Conservation (phyloP, 495 filamentous ascomycete genomes). For the Penicillium desertorum region DNA sequence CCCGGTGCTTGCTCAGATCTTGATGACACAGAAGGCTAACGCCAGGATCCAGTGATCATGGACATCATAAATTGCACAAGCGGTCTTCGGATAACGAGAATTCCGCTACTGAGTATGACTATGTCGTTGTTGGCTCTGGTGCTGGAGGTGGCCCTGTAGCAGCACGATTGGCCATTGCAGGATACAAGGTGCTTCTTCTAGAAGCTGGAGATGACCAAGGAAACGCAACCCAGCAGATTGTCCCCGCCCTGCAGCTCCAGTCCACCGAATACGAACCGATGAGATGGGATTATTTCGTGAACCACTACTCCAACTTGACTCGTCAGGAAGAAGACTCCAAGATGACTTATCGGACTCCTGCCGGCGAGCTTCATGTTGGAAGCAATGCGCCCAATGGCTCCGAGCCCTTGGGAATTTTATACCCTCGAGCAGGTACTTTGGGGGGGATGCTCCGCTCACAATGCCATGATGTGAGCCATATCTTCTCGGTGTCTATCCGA, state of each 20-base stretch:
- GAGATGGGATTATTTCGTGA: conserved; percentile 48
- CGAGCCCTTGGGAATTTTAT: conserved; percentile 39
- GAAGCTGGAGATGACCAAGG: conserved; percentile 63
- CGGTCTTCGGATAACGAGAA: conserved; percentile 9
- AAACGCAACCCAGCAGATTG: conserved; percentile 33
- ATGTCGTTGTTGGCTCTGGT: conserved; percentile 63
- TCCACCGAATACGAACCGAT: conserved; percentile 43
- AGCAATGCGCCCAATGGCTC: conserved; percentile 35
- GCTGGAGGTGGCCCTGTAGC: conserved; percentile 63
- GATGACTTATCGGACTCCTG: conserved; percentile 39
- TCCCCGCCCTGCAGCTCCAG: conserved; percentile 39
- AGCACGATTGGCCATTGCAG: conserved; percentile 57
- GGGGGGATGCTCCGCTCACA: conserved; percentile 48
- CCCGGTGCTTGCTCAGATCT: neutral
- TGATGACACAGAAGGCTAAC: conserved; percentile 5
- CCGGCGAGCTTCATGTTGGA: conserved; percentile 37
- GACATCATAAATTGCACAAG: conserved; percentile 13
- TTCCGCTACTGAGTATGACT: conserved; percentile 49
- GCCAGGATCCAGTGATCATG: neutral
- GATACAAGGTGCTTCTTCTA: conserved; percentile 56
- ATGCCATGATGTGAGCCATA: conserved; percentile 43
- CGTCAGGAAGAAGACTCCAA: conserved; percentile 44
- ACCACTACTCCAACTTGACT: conserved; percentile 40
- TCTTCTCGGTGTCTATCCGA: neutral
- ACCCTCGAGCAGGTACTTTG: conserved; percentile 44